Base-by-base conservation (phyloP, 1,284 basidiomycete species). In the Tremellales sp. region DNA sequence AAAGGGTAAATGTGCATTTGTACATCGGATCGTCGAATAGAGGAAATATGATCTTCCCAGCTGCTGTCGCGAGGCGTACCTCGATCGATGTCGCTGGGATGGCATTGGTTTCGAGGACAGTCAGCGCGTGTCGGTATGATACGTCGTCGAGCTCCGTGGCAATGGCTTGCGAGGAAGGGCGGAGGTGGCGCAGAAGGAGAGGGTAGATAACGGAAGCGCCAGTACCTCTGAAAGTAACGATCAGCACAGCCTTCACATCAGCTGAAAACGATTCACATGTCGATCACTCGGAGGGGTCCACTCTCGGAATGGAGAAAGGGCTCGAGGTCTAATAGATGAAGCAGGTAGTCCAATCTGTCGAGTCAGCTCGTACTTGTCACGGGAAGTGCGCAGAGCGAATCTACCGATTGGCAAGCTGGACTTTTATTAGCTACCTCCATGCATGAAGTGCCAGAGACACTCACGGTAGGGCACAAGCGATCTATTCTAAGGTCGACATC, bases 201-300 rank as follows among this genome's bases (percentile, higher is more conserved):
- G 92, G 84, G 57, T 97, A 97, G 53, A 97, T 91, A 0, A 82
- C 87, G 0, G 87, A 86, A 7, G 91, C 84, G 1, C 93, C 93
- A 7, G 90, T 94, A 14, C 93, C 93, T 33, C 91, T 93, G 54
- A 3, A 8, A 60, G 75, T 26, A 14, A 14, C 16, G 82, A 63
- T 3, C 79, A 82, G 12, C 63, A 62, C 16, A 77, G 57, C 33
- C 5, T 59, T 19, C 41, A n/a, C 18, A 14, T 2, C 1, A 31
- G 13, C 10, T 7, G 24, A 3, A 7, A 1, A 14, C 8, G 16
- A 54, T 75, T 44, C 40, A 77, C 77, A 78, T 71, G 51, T 79
- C 78, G n/a, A 79, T 61, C 2, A 74, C 74, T 21, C 62, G 55
- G 1, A 74, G 43, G 0, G 39, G 47, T n/a, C 33, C 25, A 14